phyloP scores from a whole-genome alignment of 768 basidiomycete species.

The Stropharia rugosoannulata region DNA sequence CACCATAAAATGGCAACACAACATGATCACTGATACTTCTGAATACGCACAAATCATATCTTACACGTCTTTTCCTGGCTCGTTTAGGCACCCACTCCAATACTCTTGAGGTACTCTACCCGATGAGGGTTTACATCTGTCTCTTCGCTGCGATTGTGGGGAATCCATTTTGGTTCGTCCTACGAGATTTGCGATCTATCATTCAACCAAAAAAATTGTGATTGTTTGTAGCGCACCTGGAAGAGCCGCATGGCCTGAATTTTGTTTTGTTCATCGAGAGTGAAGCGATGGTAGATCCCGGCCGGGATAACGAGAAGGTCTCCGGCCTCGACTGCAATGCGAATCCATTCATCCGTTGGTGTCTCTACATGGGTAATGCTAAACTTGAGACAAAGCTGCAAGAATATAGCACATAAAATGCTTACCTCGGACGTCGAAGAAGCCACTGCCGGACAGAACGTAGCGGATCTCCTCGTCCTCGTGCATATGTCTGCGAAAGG shows the following conservation, averaged over 20 bases:
- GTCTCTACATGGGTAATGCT: constrained; percentile 43
- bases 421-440: constrained; percentile 88
- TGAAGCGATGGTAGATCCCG: constrained; percentile 95
- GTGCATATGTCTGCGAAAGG: constrained; percentile 74
- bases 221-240: constrained; percentile 47
- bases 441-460: constrained; percentile 83
- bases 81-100: constrained; percentile 40
- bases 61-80: neutral
- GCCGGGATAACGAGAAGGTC: constrained; percentile 88
- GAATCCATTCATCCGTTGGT: constrained; percentile 75
- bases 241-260: constrained; percentile 84
- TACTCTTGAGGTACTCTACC: constrained; percentile 53
- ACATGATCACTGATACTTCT: no score
- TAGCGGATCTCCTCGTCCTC: constrained; percentile 97
- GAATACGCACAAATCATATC: neutral
- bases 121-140: constrained; percentile 70
- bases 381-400: neutral
- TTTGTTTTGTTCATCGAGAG: constrained; percentile 71
- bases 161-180: constrained; percentile 93
- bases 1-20: no score
- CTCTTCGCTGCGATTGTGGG: constrained; percentile 59
- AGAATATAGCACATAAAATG: neutral
- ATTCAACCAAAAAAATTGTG: no score
- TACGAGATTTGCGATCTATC: neutral
- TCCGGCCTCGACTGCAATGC: constrained; percentile 70